A percentile compares a stretch with the other conserved stretches of the same genome.
These are phyloP conservation scores for Rhizoclosmatium sp. DNA, from an alignment of 192 early-diverging fungal genomes.

Conservation along the genomic window DNA sequence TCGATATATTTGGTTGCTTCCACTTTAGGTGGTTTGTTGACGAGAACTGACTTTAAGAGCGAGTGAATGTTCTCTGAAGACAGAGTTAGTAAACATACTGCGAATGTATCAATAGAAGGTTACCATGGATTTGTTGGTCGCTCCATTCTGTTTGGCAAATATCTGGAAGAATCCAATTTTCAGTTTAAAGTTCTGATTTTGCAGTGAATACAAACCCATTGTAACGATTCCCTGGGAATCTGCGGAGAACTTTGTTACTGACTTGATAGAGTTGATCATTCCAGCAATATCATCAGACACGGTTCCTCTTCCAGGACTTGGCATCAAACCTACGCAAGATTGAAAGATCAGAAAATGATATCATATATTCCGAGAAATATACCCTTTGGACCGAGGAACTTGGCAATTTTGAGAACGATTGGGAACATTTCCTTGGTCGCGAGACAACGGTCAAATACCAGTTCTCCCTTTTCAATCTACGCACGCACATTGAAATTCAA, in stretches of 20 bases:
- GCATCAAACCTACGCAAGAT: constrained; percentile 77
- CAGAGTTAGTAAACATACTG: neutral
- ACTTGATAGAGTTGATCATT: constrained; percentile 69
- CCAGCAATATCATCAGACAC: constrained; percentile 79
- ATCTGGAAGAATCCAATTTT: constrained; percentile 1
- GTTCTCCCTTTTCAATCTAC: constrained; percentile 57
- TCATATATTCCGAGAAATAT: neutral
- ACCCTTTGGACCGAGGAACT: constrained; percentile 87
- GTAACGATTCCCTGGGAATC: constrained; percentile 80
- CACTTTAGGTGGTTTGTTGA: constrained; percentile 43
- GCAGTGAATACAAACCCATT: constrained; percentile 44
- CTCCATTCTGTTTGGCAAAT: constrained; percentile 39
- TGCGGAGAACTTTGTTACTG: constrained; percentile 77
- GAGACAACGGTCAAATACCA: constrained; percentile 85
- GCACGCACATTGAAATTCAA: neutral
- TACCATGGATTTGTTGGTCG: constrained; percentile 43
- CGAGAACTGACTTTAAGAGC: constrained; percentile 42
- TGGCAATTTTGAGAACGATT: constrained; percentile 85
- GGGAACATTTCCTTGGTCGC: constrained; percentile 91
- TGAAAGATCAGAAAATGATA: neutral
- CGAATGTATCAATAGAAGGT: neutral
- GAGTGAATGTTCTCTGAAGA: constrained; percentile 47
- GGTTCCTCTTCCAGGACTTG: constrained; percentile 72
- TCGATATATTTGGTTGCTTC: constrained; percentile 57
- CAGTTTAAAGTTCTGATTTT: neutral